Evolutionary conservation across 169 alveolate species (phyloP), one percentile per base, ranked within the genome.

Genomic region (Eimeria nieschulzi): DNA sequence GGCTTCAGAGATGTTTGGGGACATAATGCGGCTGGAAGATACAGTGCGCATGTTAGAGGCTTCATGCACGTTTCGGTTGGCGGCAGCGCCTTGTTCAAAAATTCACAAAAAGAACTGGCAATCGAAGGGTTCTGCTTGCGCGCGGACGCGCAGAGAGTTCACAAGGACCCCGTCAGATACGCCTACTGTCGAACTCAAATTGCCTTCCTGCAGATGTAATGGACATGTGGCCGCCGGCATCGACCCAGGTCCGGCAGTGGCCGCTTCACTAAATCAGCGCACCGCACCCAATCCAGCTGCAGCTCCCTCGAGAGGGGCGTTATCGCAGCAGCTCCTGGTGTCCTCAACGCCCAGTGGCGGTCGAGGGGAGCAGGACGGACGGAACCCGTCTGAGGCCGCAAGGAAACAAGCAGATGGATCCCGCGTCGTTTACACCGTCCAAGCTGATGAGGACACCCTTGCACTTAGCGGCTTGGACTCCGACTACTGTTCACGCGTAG

Each of bases 401-500:
- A 59, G 25, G 9, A 21, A 59, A 13, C 63, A 33, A 75, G 75
- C 76, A 59, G 8, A 9, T 26, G 61, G 61, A 39, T 26, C 75
- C n/a, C 51, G 46, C 72, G 75, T 80, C 51, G 75, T 80, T 2
- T 80, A 80, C 33, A 80, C 88, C 26, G 88, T 80, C 76, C 88
- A 80, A 53, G 88, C 88, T 59, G 88, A 80, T 80, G 88, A 80
- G 19, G 88, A 80, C 63, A 59, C 88, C 17, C 70, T 80, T 15
- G 88, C 88, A 8, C 88, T 80, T 19, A 80, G 88, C 61, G 88
- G 88, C 64, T 80, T 80, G 75, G 88, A 80, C 51, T 54, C 88
- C 7, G 76, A 80, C 76, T 80, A 80, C 88, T 80, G 88, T 53
- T 72, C 88, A 15, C 88, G 88, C 64, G 88, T 80, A 26, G 88